Conservation (phyloP, 805 yeast genomes). For the Jamesozyma rosinii region DNA sequence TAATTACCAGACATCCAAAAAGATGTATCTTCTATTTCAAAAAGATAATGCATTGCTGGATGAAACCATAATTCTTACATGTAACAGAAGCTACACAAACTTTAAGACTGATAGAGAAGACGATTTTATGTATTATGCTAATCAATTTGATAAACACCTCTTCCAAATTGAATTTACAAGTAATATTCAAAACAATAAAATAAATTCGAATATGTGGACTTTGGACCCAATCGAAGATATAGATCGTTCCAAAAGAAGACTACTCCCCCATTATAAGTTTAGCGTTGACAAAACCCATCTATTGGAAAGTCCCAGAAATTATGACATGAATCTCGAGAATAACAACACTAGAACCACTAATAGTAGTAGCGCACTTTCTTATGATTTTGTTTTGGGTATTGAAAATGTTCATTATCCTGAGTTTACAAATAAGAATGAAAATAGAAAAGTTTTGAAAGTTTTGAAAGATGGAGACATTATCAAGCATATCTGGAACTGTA, state of each 20-base stretch:
- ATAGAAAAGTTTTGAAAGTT: conserved; percentile 63
- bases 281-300: background rate
- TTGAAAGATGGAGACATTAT: conserved; percentile 64
- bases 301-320: background rate
- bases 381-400: conserved; percentile 39
- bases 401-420: conserved; percentile 25
- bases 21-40: conserved; percentile 13
- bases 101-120: conserved; percentile 56
- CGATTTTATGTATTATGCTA: conserved; percentile 28
- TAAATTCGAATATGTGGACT: conserved; percentile 30
- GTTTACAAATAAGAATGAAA: conserved; percentile 48
- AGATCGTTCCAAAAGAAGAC: conserved; percentile 55
- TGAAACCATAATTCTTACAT: conserved; percentile 36
- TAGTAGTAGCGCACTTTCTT: conserved; percentile 20
- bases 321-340: background rate
- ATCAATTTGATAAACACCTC: conserved; percentile 32
- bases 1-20: background rate
- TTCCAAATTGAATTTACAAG: background rate
- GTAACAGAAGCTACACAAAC: conserved; percentile 42
- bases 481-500: conserved; percentile 62
- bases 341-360: background rate
- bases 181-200: background rate
- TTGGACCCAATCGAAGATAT: conserved; percentile 64
- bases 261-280: conserved; percentile 39
- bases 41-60: conserved; percentile 32